phyloP scores from a whole-genome alignment of 208 protist genomes.

The Trypanosoma grayi region DNA sequence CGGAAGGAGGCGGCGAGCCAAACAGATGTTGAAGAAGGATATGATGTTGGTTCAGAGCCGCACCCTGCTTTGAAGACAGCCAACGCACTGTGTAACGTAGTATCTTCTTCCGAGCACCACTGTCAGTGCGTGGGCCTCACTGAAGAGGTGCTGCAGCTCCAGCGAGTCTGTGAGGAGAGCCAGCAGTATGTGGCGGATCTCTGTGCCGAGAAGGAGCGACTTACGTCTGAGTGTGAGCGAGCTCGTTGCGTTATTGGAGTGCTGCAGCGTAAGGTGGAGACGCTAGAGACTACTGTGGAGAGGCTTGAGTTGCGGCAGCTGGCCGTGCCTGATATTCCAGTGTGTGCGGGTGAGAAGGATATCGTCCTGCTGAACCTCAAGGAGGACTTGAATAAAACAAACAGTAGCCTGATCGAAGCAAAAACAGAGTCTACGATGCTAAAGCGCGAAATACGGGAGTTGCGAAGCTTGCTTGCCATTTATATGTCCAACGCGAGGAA shows the following conservation, averaged over 20 bases:
- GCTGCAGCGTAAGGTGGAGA: background rate
- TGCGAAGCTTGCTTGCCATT: conserved; percentile 24
- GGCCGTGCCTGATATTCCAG: conserved; percentile 20
- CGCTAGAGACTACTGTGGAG: conserved; percentile 11
- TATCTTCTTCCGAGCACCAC: background rate
- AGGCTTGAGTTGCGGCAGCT: conserved; percentile 20
- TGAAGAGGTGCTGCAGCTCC: background rate
- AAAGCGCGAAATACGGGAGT: conserved; percentile 22
- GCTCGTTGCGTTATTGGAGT: conserved; percentile 1
- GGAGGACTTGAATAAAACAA: conserved; percentile 1
- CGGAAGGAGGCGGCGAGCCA: background rate
- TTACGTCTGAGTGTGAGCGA: conserved; percentile 1
- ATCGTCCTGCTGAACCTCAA: background rate
- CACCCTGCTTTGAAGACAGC: background rate
- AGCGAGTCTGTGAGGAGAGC: background rate
- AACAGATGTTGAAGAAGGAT: conserved; percentile 10
- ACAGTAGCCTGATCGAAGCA: conserved; percentile 1
- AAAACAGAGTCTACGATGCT: conserved; percentile 11
- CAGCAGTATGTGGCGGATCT: background rate
- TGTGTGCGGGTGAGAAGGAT: conserved; percentile 1
- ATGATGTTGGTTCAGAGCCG: background rate
- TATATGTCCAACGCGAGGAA: conserved; percentile 27
- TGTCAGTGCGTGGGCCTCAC: background rate
- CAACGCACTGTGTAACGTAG: background rate
- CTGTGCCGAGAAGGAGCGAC: background rate